phyloP scores from a whole-genome alignment of 139 green algal genomes.

The Chlorella sp. region DNA sequence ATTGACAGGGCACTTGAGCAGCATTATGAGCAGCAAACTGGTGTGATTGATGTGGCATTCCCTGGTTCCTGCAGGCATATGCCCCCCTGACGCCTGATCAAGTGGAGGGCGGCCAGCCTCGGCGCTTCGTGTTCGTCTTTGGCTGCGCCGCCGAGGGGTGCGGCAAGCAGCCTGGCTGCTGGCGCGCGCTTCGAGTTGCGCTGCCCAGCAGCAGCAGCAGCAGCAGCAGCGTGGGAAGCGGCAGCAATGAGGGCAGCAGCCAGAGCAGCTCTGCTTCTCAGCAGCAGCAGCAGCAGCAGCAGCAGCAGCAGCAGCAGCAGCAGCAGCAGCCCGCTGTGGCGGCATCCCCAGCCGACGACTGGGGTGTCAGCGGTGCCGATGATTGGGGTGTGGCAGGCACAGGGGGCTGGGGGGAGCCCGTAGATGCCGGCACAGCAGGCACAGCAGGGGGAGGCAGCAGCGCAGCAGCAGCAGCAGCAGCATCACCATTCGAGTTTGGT shows the following conservation, averaged over 20 bases:
- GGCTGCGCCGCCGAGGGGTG: conserved; percentile 56
- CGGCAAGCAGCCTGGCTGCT: conserved; percentile 50
- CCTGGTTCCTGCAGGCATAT: conserved; percentile 53
- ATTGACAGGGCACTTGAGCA: not conserved
- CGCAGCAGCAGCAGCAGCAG: not conserved
- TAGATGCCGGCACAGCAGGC: not conserved
- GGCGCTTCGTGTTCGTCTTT: conserved; percentile 57
- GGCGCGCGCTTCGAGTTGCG: conserved; percentile 48
- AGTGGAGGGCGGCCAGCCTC: not conserved
- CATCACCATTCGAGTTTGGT: conserved; percentile 58
- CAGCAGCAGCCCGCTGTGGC: not conserved
- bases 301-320: no score
- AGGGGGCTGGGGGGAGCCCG: conserved; percentile 3
- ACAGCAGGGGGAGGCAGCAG: not conserved
- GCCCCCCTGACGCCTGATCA: conserved; percentile 29
- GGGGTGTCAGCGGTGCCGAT: not conserved
- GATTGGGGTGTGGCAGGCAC: not conserved
- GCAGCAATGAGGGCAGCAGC: not conserved
- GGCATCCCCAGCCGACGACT: not conserved
- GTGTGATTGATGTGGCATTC: not conserved
- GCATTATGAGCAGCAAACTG: no score
- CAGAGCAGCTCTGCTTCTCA: not conserved
- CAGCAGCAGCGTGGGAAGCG: not conserved
- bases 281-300: not conserved
- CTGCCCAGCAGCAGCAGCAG: not conserved